Evolutionary conservation across 1,284 basidiomycete genomes (phyloP), one percentile per base, ranked within the genome.

Genomic region (Leccinum huronense): DNA sequence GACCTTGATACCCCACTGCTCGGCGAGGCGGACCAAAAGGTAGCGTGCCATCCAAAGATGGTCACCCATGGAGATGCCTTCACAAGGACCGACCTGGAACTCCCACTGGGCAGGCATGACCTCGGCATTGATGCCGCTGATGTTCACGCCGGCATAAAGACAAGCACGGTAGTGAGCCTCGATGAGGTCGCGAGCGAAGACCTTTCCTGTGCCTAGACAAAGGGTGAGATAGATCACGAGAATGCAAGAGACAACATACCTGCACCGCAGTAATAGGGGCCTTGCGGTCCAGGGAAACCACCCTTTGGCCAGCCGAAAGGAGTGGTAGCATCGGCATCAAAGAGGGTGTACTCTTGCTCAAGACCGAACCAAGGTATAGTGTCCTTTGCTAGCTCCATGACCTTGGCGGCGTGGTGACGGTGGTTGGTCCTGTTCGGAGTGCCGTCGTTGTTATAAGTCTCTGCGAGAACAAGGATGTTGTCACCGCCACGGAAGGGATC

Each of bases 21-120:
- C 97, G 70, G 97, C 95, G 72, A 97, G 90, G 72, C 95, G 92
- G 77, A 94, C 79, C 70, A 97, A 88, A 71, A 97, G 90, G 82
- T 91, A 97, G 72, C 95, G 93, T 56, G 95, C 93, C 86, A 97
- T 94, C 93, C 93, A 96, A 73, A 97, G 89, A 81, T 97, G 95
- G 80, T 99, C 97, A 73, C 97, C 97, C 94, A 99, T 97, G 71
- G 93, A 86, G 79, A 99, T 98, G 69, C 97, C 97, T 79, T 93
- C 90, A 77, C 97, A 98, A 51, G 97, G 97, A 66, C 97, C 97
- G 72, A 99, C 95, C 81, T 99, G 97, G 92, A 97, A 99, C 83
- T 99, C 97, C 96, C 96, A 98, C 81, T 99, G 97, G 65, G 96
- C 91, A 33, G 97, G 97, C 97, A 99, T 98, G 72, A 99, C 97